Evolutionary conservation across 2,329 filamentous ascomycete species (phyloP), one percentile per base, ranked within the genome.

Genomic region (Exserohilum rostratum): DNA sequence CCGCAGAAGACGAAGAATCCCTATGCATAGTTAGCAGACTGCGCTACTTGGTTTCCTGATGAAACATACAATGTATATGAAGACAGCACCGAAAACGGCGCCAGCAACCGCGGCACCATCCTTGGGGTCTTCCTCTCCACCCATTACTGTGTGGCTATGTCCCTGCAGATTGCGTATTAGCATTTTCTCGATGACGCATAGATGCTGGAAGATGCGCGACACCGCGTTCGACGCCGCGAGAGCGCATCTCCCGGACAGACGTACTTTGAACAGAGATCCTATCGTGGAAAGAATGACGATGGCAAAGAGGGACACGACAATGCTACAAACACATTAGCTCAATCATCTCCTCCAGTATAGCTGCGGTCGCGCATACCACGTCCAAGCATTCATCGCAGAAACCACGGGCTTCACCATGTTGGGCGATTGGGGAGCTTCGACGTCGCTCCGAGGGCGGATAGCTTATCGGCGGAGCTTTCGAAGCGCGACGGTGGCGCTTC

Each of bases 341-440:
- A 27, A 18, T 29, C 47, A 7, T 13, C 44, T 20, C 42, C 29
- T 46, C 37, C 33, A 11, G 35, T 6, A 18, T 9, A 30, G 7
- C 4, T 31, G n/a, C 6, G 3, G 12, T 29, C 1, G 44, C 20
- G 76, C 86, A 73, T 82, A 97, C 93, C 93, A 96, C 81, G 88
- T 91, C 92, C 93, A 97, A 72, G 93, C 93, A 80, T 96, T 93
- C 80, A 93, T 85, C 65, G 91, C 88, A 73, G 91, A 90, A 68
- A 98, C 90, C 74, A 98, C 82, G 66, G 93, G 93, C 88, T 97
- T 97, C 91, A 97, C 96, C 93, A 97, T 97, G 73, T 42, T 67
- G 62, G 64, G 58, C 64, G 62, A 35, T 33, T 61, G 15, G 42
- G 37, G 34, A 55, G 53, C 50, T 57, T 47, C 49, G 46, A 31